Evolutionary conservation across 345 rosid genomes (phyloP).

Genomic region (Camelina hispida): DNA sequence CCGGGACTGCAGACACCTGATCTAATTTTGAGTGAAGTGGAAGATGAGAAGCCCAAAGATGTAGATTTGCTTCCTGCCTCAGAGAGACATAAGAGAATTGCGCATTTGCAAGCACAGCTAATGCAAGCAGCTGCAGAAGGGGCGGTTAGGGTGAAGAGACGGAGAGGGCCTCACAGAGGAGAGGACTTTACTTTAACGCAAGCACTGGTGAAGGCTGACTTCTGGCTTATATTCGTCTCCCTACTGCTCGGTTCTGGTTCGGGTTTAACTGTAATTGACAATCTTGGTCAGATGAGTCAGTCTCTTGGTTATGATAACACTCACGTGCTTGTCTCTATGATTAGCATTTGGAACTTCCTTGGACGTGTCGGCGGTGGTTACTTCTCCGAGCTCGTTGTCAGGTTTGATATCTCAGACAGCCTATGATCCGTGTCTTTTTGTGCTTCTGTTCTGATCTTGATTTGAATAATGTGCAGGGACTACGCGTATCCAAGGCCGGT

Average conservation of each 20-base stretch:
- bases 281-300: conserved; percentile 96
- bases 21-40: conserved; percentile 82
- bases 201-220: conserved; percentile 90
- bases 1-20: conserved; percentile 52
- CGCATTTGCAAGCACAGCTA: conserved; percentile 76
- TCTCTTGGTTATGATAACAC: conserved; percentile 82
- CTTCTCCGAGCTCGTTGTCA: conserved; percentile 89
- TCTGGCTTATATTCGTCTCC: conserved; percentile 93
- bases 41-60: conserved; percentile 92
- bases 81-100: conserved; percentile 82
- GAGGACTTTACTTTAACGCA: conserved; percentile 91
- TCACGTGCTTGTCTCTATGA: conserved; percentile 91
- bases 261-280: conserved; percentile 95
- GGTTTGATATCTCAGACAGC: conserved; percentile 48
- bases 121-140: conserved; percentile 95
- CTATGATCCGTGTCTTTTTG: not conserved
- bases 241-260: conserved; percentile 93
- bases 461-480: conserved; percentile 54
- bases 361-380: conserved; percentile 97
- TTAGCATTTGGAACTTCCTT: conserved; percentile 98
- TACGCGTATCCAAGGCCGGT: conserved; percentile 88
- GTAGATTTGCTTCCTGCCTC: conserved; percentile 86
- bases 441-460: conserved; percentile 26
- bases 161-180: conserved; percentile 86
- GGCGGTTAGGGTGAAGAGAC: conserved; percentile 80